Evolutionary conservation across 2,329 filamentous ascomycete species (phyloP).

Genomic region (Aspergillus thermomutatus): DNA sequence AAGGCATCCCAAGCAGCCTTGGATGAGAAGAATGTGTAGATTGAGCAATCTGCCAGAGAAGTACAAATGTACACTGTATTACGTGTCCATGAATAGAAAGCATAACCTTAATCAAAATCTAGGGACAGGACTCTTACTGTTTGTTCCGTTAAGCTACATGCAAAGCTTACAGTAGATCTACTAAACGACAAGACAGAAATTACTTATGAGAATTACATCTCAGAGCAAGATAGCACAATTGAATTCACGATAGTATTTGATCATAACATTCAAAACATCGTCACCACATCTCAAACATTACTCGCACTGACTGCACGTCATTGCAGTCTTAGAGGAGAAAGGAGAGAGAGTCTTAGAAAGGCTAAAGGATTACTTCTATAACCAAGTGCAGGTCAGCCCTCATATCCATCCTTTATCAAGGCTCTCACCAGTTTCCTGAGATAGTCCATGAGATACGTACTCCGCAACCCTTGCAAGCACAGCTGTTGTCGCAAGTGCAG

Average conservation of each 20-base stretch:
- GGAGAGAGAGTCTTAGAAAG: not conserved
- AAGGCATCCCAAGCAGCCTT: slow-evolving; percentile 28
- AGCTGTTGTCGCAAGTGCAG: slow-evolving; percentile 33
- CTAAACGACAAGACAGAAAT: no score
- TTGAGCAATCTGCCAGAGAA: not conserved
- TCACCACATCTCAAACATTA: slow-evolving; percentile 5
- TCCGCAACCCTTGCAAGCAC: slow-evolving; percentile 38
- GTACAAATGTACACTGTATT: not conserved
- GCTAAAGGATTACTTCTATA: slow-evolving; percentile 22
- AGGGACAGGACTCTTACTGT: no score
- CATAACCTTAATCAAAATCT: no score
- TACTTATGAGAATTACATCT: not conserved
- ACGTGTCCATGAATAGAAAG: not conserved
- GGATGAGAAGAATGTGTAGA: not conserved
- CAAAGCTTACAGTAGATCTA: not conserved
- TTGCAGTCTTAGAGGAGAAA: no score
- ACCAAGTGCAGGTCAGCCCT: slow-evolving; percentile 7
- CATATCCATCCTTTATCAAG: slow-evolving; percentile 9
- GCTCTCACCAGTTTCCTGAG: slow-evolving; percentile 6
- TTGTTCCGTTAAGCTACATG: no score
- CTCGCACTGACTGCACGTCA: not conserved
- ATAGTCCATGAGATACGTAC: slow-evolving; percentile 26
- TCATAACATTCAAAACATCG: not conserved
- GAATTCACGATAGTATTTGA: not conserved
- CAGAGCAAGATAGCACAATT: not conserved